Base-by-base conservation (phyloP, 768 basidiomycete genomes). In the Rhizopogon vinicolor region DNA sequence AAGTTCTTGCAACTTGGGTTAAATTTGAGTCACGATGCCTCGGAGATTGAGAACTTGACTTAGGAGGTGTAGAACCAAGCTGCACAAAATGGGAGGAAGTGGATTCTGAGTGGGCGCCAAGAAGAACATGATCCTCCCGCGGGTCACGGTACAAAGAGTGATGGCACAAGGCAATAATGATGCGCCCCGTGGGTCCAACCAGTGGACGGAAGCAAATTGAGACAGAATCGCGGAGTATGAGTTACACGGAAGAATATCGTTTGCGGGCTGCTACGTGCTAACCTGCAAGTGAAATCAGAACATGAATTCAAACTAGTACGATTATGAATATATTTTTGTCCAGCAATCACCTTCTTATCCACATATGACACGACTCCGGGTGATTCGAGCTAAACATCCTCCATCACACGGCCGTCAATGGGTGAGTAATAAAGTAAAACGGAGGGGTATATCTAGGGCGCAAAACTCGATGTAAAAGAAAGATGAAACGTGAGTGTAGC, bases 401-500 rank as follows among this genome's bases (percentile, higher is more conserved):
- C 18, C 46, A 12, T 48, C 48, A 49, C 48, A 49, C 48, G 48
- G 48, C 18, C 48, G 48, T 49, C 48, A 49, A 37, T 16, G 48
- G 35, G 48, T 49, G 48, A 37, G 48, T 49, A 49, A 49, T 35
- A 16, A 37, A 44, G 44, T 16, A 7, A 48, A 48, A 33, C 45
- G 45, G 45, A 48, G 18, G 4, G 13, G 18, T 18, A 12, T 18
- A 31, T 14, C 18, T 18, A 13, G 35, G 46, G 33, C 46, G 35
- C 31, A 10, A 29, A 44, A 28, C 9, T 10, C 9, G 5, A 12
- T 14, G 44, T 29, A 45, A 48, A 19, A 33, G 29, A 35, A 22
- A 35, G 46, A 49, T 35, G 45, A 31, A 18, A 8, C 10, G 13
- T 46, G 10, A 18, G n/a, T n/a, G 8, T n/a, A 16, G 16, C n/a